Evolutionary conservation across 2,329 filamentous ascomycete genomes (phyloP), one percentile per base, ranked within the genome.

Genomic region (Fusarium compactum): DNA sequence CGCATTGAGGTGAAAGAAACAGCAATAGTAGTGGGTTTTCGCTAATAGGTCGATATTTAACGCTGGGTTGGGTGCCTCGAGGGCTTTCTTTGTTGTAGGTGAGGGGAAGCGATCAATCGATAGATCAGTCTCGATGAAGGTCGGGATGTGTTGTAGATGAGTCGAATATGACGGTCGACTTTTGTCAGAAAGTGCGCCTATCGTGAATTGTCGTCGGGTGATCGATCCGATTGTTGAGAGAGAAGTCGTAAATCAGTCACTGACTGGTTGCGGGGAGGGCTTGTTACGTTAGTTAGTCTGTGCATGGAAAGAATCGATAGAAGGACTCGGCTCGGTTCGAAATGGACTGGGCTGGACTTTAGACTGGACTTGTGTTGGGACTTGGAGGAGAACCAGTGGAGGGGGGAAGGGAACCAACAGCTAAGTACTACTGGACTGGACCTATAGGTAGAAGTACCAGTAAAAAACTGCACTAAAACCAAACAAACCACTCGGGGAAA

Each of bases 1-100:
- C 69, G 72, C 78, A 80, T 80, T 75, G 77, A 77, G 72, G 61
- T 56, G 50, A 58, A 55, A 58, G 30, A 55, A 48, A 51, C 53
- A 53, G 44, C 50, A 61, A 55, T 57, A 59, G 50, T 40, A 62
- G 58, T 50, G 43, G 48, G 51, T 45, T 50, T 45, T 54, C 24
- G 55, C 40, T 56, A 54, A 58, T 48, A 50, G 32, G 46, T 34
- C 29, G 57, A 55, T 52, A 45, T 41, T 46, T 65, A 43, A 25
- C 57, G 32, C 43, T 66, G 47, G 48, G 29, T 30, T 46, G 63
- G 62, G 48, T 40, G 61, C 62, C 54, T 65, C 62, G 44, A 50
- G 62, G 63, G 44, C 43, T 44, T 38, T 61, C 48, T 66, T 50
- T 54, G 43, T 55, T 67, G 30, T 18, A 34, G 32, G 14, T 52